A percentile compares a stretch with the other conserved stretches of the same genome.
Evolutionary conservation across 2,329 filamentous ascomycete species (phyloP).

Genomic region (Diaporthe sp.): DNA sequence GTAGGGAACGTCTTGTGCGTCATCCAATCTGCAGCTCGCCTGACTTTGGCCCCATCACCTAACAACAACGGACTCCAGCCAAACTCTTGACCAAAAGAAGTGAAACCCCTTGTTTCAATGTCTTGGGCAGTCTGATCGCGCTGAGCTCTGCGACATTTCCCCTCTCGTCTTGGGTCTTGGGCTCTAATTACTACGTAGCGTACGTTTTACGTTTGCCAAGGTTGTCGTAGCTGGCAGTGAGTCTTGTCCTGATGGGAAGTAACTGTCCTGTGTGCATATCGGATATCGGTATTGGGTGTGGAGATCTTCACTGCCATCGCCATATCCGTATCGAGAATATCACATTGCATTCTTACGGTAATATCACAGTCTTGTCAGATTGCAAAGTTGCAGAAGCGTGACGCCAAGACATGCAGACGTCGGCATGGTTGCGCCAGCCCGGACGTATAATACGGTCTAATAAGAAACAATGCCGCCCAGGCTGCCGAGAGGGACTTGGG

Average conservation of each 20-base stretch:
- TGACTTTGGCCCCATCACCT: not conserved
- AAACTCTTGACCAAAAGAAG: not conserved
- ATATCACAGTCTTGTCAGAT: not conserved
- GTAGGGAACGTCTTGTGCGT: constrained; percentile 21
- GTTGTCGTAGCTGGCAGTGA: too few species aligned
- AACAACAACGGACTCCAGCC: not conserved
- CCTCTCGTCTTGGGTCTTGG: not conserved
- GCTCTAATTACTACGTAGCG: not conserved
- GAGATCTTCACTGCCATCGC: too few species aligned
- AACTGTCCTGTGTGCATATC: too few species aligned
- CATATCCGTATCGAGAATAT: not conserved
- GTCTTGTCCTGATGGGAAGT: too few species aligned
- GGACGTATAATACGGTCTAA: not conserved
- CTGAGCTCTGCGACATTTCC: not conserved
- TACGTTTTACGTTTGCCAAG: not conserved
- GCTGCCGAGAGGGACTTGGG: not conserved
- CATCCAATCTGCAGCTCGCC: constrained; percentile 22
- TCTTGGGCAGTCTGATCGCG: constrained; percentile 17
- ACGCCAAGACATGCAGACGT: not conserved
- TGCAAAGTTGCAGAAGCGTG: not conserved
- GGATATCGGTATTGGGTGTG: not conserved
- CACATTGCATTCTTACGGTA: not conserved
- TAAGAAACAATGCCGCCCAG: not conserved
- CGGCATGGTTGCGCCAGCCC: not conserved
- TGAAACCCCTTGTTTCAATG: constrained; percentile 5